These are phyloP conservation scores for Termitomyces sp. DNA, from an alignment of 768 basidiomycete genomes.

Conservation along the genomic window DNA sequence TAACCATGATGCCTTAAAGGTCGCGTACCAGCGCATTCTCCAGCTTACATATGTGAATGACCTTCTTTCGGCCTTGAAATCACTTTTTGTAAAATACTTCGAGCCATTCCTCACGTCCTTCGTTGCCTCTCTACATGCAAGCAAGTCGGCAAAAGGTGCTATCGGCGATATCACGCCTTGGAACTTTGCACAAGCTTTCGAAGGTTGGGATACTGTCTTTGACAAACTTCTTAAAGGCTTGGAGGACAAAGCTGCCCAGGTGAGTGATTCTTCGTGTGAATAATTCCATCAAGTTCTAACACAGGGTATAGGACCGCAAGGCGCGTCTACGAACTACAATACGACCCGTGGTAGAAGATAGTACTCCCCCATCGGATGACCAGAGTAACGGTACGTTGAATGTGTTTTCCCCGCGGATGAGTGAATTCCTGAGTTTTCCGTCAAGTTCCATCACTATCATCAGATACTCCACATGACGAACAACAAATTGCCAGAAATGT, in stretches of 20 bases:
- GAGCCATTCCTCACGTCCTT: constrained; percentile 80
- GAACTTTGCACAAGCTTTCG: constrained; percentile 67
- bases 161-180: constrained; percentile 39
- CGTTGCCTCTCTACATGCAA: constrained; percentile 73
- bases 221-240: constrained; percentile 68
- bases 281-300: constrained; percentile 2
- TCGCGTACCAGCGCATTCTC: constrained; percentile 94
- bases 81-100: constrained; percentile 83
- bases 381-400: constrained; percentile 43
- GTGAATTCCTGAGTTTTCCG: background rate
- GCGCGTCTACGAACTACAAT: constrained; percentile 46
- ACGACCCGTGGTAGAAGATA: constrained; percentile 29
- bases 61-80: constrained; percentile 72
- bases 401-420: background rate
- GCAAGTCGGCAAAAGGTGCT: constrained; percentile 38
- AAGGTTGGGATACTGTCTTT: constrained; percentile 79
- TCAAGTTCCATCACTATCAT: constrained; percentile 41
- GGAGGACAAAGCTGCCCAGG: constrained; percentile 71
- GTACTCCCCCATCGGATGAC: constrained; percentile 56
- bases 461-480: constrained; percentile 61
- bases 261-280: constrained; percentile 20
- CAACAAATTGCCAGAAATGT: constrained; percentile 92
- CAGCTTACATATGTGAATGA: constrained; percentile 93
- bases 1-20: constrained; percentile 36
- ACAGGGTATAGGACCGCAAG: constrained; percentile 57